phyloP scores from a whole-genome alignment of 495 filamentous ascomycete genomes.

The Penicillium cosmopolitanum region DNA sequence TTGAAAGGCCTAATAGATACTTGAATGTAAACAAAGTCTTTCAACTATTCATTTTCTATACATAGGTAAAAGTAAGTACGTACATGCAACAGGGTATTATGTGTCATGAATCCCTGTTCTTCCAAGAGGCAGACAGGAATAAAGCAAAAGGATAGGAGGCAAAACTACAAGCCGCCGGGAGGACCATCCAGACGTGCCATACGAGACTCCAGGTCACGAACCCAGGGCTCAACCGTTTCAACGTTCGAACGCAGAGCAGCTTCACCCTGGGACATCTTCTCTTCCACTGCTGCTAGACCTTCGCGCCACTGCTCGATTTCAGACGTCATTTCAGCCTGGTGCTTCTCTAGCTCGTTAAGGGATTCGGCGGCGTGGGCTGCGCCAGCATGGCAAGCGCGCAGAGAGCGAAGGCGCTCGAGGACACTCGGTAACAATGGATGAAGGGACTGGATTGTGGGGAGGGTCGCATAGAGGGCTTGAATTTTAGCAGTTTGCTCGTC shows the following conservation, averaged over 20 bases:
- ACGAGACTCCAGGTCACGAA: constrained; percentile 81
- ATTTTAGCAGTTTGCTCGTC: constrained; percentile 81
- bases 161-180: constrained; percentile 15
- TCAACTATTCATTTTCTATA: not conserved
- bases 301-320: constrained; percentile 89
- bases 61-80: constrained; percentile 20
- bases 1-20: too few relatives aligned
- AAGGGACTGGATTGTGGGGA: constrained; percentile 87
- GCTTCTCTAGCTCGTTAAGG: constrained; percentile 73
- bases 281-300: constrained; percentile 78
- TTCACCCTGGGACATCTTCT: constrained; percentile 68
- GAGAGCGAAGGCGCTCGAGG: constrained; percentile 80
- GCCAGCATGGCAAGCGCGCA: constrained; percentile 83
- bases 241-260: constrained; percentile 75
- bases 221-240: constrained; percentile 82
- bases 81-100: constrained; percentile 31
- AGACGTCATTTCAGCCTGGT: constrained; percentile 78
- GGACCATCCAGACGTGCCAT: constrained; percentile 56
- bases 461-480: constrained; percentile 86
- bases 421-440: constrained; percentile 83
- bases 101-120: constrained; percentile 21
- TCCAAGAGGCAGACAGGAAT: constrained; percentile 7
- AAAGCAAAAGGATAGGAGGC: constrained; percentile 4
- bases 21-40: too few relatives aligned
- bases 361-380: constrained; percentile 84